Evolutionary conservation across 306 rosid genomes (phyloP).

Genomic region (Prunus mume): DNA sequence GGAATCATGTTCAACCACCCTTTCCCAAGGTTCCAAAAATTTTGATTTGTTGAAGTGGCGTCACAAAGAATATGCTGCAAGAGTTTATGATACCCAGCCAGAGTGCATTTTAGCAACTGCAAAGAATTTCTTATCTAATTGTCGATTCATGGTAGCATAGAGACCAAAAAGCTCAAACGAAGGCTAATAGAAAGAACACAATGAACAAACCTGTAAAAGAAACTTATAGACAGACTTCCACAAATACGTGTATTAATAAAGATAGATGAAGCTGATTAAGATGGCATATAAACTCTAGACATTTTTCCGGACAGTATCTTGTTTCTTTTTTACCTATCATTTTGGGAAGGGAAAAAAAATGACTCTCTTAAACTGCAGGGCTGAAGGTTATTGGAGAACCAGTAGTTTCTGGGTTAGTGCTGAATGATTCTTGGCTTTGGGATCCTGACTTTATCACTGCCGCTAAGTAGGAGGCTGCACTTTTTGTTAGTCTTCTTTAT

Average conservation of each 20-base stretch:
- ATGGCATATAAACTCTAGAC: not conserved
- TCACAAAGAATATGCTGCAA: not conserved
- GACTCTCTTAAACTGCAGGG: slow-evolving; percentile 45
- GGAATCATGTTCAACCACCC: not conserved
- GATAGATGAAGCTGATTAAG: not conserved
- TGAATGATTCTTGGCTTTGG: slow-evolving; percentile 90
- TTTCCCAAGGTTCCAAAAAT: not conserved
- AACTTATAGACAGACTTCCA: too few species aligned
- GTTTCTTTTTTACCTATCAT: slow-evolving; percentile 1
- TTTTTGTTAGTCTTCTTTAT: not conserved
- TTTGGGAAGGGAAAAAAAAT: not conserved
- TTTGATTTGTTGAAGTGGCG: not conserved
- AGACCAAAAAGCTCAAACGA: not conserved
- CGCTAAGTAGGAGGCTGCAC: slow-evolving; percentile 53
- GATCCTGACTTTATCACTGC: slow-evolving; percentile 84
- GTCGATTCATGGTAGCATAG: not conserved
- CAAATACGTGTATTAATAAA: not conserved
- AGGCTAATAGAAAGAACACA: not conserved
- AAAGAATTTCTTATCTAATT: not conserved
- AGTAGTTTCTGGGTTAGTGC: slow-evolving; percentile 80
- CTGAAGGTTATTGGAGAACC: slow-evolving; percentile 87
- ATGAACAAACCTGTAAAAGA: not conserved
- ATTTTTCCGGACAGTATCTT: not conserved
- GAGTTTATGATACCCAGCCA: not conserved
- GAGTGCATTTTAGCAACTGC: not conserved